These are phyloP conservation scores for Mycena venus DNA, from an alignment of 768 basidiomycete species.

Conservation along the genomic window DNA sequence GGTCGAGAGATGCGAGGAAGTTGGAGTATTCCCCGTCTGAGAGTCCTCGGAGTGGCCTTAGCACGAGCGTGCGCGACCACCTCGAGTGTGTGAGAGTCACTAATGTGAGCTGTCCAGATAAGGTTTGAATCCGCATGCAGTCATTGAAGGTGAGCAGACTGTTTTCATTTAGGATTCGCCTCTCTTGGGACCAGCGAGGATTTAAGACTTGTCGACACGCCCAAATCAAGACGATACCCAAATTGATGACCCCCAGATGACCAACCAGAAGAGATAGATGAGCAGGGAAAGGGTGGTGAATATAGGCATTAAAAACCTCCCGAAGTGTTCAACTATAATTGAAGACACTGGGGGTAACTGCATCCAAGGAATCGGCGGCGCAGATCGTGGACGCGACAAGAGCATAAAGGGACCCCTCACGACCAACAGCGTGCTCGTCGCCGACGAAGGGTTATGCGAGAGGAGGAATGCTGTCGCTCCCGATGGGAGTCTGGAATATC, in stretches of 20 bases:
- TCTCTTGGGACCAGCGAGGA: conserved; percentile 18
- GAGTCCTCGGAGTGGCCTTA: conserved; percentile 3
- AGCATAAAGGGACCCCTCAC: not conserved
- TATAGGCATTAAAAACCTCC: too few relatives aligned
- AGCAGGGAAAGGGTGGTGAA: conserved; percentile 21
- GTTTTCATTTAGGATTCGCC: conserved; percentile 18
- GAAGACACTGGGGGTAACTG: conserved; percentile 17
- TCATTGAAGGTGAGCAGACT: conserved; percentile 15
- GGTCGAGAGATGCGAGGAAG: conserved; percentile 18
- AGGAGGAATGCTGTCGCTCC: conserved; percentile 8
- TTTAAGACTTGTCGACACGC: not conserved
- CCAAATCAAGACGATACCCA: conserved; percentile 9
- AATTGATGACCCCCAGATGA: conserved; percentile 19
- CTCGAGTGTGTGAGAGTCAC: conserved; percentile 18
- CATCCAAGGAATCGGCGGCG: conserved; percentile 24
- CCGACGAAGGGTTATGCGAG: conserved; percentile 1
- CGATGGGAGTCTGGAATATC: conserved; percentile 11
- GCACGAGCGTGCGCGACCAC: not conserved
- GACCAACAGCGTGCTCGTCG: conserved; percentile 5
- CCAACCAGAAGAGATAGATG: too few relatives aligned
- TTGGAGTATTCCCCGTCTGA: not conserved
- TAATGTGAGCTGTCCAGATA: conserved; percentile 10
- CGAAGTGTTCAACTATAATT: too few relatives aligned
- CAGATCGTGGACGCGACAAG: conserved; percentile 18
- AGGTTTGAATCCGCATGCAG: conserved; percentile 27